Evolutionary conservation across 768 basidiomycete genomes (phyloP).

Genomic region (Psilocybe subaeruginosa): DNA sequence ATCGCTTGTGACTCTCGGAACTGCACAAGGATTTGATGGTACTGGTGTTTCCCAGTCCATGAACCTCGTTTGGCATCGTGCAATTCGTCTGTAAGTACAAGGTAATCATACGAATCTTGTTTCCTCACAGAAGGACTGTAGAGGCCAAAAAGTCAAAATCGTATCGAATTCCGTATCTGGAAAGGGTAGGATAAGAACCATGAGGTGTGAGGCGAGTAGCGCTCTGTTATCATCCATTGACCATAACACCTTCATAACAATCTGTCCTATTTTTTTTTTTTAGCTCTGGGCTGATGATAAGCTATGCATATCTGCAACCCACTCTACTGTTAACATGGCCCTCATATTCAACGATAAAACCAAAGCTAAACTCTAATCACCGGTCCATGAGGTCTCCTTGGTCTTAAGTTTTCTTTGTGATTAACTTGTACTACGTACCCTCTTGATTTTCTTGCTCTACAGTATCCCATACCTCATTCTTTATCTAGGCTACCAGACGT

Average conservation of each 20-base stretch:
- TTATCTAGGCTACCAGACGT: neutral
- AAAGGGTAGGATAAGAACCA: slow-evolving; percentile 43
- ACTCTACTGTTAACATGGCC: slow-evolving; percentile 39
- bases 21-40: slow-evolving; percentile 39
- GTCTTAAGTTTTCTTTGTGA: too few relatives aligned
- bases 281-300: slow-evolving; percentile 45
- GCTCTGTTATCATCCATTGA: slow-evolving; percentile 7
- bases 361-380: neutral
- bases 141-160: slow-evolving; percentile 45
- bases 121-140: slow-evolving; percentile 18
- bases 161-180: slow-evolving; percentile 44
- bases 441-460: neutral
- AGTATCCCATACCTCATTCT: neutral
- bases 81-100: slow-evolving; percentile 36
- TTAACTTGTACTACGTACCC: too few relatives aligned
- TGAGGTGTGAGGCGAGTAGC: slow-evolving; percentile 43
- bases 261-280: neutral
- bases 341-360: neutral
- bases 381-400: neutral
- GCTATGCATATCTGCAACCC: slow-evolving; percentile 48
- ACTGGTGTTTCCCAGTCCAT: slow-evolving; percentile 54
- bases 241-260: neutral
- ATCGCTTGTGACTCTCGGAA: slow-evolving; percentile 44
- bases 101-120: neutral
- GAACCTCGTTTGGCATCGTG: slow-evolving; percentile 52